Conservation (phyloP, 768 basidiomycete species). For the Leccinum uliginosum region DNA sequence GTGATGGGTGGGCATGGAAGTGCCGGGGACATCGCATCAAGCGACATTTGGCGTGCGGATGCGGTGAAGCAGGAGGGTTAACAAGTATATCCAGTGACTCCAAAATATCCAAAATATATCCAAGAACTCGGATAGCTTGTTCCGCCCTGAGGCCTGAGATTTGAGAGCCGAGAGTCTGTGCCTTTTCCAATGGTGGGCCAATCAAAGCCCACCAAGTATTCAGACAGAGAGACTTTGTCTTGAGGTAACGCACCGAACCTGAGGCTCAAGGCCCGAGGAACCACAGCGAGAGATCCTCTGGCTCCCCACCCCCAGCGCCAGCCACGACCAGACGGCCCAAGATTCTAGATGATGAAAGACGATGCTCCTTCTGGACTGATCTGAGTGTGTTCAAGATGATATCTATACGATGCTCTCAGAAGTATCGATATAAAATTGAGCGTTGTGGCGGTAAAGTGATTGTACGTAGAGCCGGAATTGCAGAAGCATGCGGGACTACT, state of each 20-base stretch:
- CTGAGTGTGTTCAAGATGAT: background rate
- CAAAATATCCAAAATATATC: background rate
- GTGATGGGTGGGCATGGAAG: slow-evolving; percentile 1
- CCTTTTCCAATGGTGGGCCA: background rate
- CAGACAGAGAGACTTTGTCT: background rate
- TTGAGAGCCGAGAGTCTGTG: background rate
- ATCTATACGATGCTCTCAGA: background rate
- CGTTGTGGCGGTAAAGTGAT: background rate
- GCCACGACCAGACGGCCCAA: background rate
- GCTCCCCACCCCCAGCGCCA: background rate
- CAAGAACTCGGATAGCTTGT: background rate
- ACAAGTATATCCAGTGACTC: slow-evolving; percentile 3
- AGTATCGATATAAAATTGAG: background rate
- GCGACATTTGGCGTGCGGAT: background rate
- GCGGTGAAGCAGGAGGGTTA: background rate
- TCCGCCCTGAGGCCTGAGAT: background rate
- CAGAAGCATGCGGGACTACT: background rate
- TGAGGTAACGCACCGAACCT: background rate
- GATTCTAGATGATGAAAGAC: background rate
- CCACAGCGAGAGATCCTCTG: background rate
- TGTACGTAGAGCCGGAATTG: background rate
- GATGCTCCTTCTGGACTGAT: background rate
- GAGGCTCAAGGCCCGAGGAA: background rate
- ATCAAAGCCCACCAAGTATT: background rate
- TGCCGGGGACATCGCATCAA: slow-evolving; percentile 18